Conservation (phyloP, 2,329 filamentous ascomycete species). For the Fusarium compactum region DNA sequence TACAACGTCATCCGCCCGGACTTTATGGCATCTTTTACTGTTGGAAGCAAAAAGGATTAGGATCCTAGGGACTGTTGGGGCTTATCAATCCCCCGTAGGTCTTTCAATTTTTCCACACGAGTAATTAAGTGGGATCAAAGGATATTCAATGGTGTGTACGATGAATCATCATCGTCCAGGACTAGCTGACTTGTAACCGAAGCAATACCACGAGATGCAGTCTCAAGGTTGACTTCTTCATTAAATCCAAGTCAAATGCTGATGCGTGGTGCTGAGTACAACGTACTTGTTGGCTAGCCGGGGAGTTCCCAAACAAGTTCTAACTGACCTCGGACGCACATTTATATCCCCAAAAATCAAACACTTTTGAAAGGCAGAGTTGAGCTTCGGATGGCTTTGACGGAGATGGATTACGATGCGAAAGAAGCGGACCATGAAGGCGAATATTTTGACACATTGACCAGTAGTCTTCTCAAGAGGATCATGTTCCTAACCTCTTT, state of each 20-base stretch:
- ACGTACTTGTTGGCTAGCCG: too few species aligned
- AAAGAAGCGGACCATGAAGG: slow-evolving; percentile 53
- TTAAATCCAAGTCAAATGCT: background rate
- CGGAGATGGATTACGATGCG: too few species aligned
- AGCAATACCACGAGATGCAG: background rate
- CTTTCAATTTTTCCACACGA: too few species aligned
- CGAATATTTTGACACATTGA: slow-evolving; percentile 54
- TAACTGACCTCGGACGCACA: too few species aligned
- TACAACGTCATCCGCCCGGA: background rate
- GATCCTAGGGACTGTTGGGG: too few species aligned
- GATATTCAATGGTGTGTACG: background rate
- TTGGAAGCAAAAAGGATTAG: too few species aligned
- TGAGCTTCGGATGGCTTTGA: slow-evolving; percentile 40
- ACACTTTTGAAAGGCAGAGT: slow-evolving; percentile 6
- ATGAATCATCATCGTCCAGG: background rate
- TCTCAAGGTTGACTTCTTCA: background rate
- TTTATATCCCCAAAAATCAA: background rate
- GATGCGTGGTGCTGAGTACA: background rate
- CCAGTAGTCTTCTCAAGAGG: slow-evolving; percentile 44
- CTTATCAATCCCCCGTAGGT: too few species aligned
- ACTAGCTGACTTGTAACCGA: background rate
- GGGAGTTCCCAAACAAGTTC: too few species aligned
- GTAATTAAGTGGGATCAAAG: too few species aligned
- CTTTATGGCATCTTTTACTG: background rate
- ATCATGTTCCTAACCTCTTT: too few species aligned